Base-by-base conservation (phyloP, 2,329 filamentous ascomycete genomes). In the Triangularia verruculosa region DNA sequence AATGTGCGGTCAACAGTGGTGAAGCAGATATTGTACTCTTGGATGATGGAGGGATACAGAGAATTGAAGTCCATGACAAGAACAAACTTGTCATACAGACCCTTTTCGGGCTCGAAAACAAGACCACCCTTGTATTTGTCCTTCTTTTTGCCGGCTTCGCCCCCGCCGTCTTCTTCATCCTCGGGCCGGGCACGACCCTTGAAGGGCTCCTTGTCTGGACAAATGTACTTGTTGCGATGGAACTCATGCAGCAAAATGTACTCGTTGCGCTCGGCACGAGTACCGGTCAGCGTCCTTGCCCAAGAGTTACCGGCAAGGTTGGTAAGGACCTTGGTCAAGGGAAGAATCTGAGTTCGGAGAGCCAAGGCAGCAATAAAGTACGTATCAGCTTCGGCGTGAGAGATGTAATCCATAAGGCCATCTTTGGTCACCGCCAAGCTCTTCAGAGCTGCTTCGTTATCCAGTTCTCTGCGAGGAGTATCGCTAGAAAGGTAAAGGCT, bases 11-110 rank as follows among this genome's bases (percentile, higher is more conserved):
- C 91, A 6, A 99, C 93, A 0, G 96, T 99, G 1, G 95, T 99
- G 78, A 99, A 99, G 81, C 96, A 99, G 70, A 99, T 99, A 78
- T 99, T 99, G 80, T 89, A 99, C 83, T 99, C 96, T 74, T 99
- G 96, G 66, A 99, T 99, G 73, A 99, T 98, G 74, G 92, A 97
- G 30, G 95, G 95, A 72, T 99, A 99, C 66, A 99, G 82, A 71
- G 93, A 97, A 84, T 99, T 99, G 82, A 99, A 99, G 82, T 99
- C 95, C 96, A 99, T 99, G 77, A 99, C 96, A 62, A 99, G 85
- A 61, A 99, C 91, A 76, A 96, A 97, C 78, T 96, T 96, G 83
- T 99, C 95, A 74, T 99, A 99, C 4, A 99, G 84, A 17, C 96
- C 95, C 77, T 94, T 97, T 75, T 98, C 93, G 4, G 95, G 95